phyloP scores from a whole-genome alignment of 805 yeast genomes.

The Candida nanaspora region DNA sequence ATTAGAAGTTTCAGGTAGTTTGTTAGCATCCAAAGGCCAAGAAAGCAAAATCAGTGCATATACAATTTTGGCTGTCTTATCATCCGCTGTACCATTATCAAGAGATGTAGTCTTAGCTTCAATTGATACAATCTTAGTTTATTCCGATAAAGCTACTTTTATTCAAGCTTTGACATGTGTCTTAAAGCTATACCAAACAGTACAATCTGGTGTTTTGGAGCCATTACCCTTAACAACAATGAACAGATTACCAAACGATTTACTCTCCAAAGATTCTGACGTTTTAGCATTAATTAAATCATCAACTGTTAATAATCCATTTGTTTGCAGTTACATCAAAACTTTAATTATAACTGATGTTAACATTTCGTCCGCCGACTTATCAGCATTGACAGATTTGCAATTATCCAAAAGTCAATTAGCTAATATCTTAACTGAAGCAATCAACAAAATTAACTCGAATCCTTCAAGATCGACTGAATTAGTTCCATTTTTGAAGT shows the following conservation, averaged over 20 bases:
- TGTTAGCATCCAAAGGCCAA: slow-evolving; percentile 37
- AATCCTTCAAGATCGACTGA: slow-evolving; percentile 11
- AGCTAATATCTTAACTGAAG: slow-evolving; percentile 13
- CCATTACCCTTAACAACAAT: slow-evolving; percentile 17
- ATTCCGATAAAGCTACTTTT: slow-evolving; percentile 13
- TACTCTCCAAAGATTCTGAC: slow-evolving; percentile 11
- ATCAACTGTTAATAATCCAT: slow-evolving; percentile 14
- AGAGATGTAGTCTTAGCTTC: slow-evolving; percentile 53
- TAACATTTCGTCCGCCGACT: slow-evolving; percentile 5
- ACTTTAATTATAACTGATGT: slow-evolving; percentile 12
- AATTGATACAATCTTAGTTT: slow-evolving; percentile 44
- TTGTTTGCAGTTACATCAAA: slow-evolving; percentile 22
- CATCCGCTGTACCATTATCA: slow-evolving; percentile 63
- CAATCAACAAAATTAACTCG: slow-evolving; percentile 11
- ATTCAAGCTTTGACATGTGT: slow-evolving; percentile 39
- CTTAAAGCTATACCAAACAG: slow-evolving; percentile 41
- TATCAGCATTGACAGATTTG: slow-evolving; percentile 7
- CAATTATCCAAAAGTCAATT: slow-evolving; percentile 14
- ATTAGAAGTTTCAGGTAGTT: slow-evolving; percentile 50
- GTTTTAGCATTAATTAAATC: slow-evolving; percentile 13
- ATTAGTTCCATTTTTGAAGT: slow-evolving; percentile 27
- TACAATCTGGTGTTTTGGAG: slow-evolving; percentile 25
- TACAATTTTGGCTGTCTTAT: slow-evolving; percentile 70
- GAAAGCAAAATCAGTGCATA: slow-evolving; percentile 81
- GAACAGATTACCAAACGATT: slow-evolving; percentile 13